Base-by-base conservation (phyloP, 2,329 filamentous ascomycete species). In the Colletotrichum chrysophilum region DNA sequence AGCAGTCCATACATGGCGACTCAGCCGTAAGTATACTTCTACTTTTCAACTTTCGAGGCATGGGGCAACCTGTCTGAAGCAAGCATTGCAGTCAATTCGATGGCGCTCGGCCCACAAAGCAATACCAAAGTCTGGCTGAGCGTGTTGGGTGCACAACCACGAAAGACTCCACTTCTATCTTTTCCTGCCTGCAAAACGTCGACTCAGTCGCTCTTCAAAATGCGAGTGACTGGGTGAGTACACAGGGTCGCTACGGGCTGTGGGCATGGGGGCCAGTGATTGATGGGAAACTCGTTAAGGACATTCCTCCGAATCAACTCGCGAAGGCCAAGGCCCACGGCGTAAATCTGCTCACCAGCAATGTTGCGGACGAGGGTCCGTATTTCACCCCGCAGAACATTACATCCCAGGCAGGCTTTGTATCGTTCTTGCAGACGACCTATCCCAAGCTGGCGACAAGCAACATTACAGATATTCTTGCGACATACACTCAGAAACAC, bases 201-300 rank as follows among this genome's bases (percentile, higher is more conserved):
- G 60, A 74, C 71, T 70, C 71, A 7, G 13, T 60, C 10, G 14
- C 48, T 8, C 67, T 74, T 13, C 71, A 71, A 21, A 71, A 71
- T 13, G 71, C 71, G 12, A 74, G 71, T 32, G 71, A 74, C 18
- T 74, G 67, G 67, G 71, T 74, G 48, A 74, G 71, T 7, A 74
- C 48, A 4, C 71, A 70, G 34, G 34, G 60, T 10, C 34, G 60
- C 14, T 74, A 74, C 34, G 71, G 71, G 0, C 71, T 71, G 24
- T 74, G 71, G 71, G 71, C 26, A 36, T 74, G 71, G 71, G 18
- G 58, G 0, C 71, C 71, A 5, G 67, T 74, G 3, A 52, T 58
- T 13, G 71, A 74, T 26, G 71, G 67, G 18, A 71, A 71, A 18
- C 66, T 74, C 43, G 9, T 71, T 16, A 74, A 13, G 8, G 48